Percentiles rank a stretch among this genome's conserved stretches.
These are phyloP conservation scores for Beauveria sp. DNA, from an alignment of 2,329 filamentous ascomycete genomes.

Conservation along the genomic window DNA sequence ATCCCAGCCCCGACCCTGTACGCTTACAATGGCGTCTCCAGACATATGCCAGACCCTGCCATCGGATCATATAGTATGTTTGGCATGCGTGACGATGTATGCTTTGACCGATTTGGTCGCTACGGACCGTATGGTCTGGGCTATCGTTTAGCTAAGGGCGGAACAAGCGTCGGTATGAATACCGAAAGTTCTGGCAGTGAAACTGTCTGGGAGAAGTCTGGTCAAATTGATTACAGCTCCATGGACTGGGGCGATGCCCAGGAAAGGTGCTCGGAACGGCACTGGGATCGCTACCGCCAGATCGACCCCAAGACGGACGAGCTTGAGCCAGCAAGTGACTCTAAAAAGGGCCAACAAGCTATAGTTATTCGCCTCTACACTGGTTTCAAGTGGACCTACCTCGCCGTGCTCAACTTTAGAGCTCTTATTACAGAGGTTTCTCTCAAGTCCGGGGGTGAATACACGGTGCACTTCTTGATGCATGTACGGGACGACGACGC, in stretches of 20 bases:
- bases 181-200: constrained; percentile 62
- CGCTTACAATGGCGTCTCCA: constrained; percentile 62
- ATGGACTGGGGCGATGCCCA: constrained; percentile 51
- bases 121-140: constrained; percentile 80
- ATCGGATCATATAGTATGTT: constrained; percentile 71
- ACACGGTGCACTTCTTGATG: constrained; percentile 73
- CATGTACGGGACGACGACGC: constrained; percentile 74
- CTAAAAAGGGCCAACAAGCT: constrained; percentile 55
- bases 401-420: constrained; percentile 73
- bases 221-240: constrained; percentile 47
- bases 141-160: constrained; percentile 67
- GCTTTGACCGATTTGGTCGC: constrained; percentile 80
- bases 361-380: constrained; percentile 75
- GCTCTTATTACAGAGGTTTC: constrained; percentile 73
- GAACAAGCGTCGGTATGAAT: constrained; percentile 62
- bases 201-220: constrained; percentile 45
- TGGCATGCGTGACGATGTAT: constrained; percentile 68
- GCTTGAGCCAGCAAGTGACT: constrained; percentile 18
- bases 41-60: constrained; percentile 68
- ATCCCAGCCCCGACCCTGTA: constrained; percentile 55
- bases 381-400: constrained; percentile 69
- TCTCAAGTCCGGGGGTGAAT: constrained; percentile 72
- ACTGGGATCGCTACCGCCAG: constrained; percentile 52
- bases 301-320: constrained; percentile 31
- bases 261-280: constrained; percentile 46